phyloP scores from a whole-genome alignment of 228 moss, liverwort and hornwort species.

The Sphagnum fallax region DNA sequence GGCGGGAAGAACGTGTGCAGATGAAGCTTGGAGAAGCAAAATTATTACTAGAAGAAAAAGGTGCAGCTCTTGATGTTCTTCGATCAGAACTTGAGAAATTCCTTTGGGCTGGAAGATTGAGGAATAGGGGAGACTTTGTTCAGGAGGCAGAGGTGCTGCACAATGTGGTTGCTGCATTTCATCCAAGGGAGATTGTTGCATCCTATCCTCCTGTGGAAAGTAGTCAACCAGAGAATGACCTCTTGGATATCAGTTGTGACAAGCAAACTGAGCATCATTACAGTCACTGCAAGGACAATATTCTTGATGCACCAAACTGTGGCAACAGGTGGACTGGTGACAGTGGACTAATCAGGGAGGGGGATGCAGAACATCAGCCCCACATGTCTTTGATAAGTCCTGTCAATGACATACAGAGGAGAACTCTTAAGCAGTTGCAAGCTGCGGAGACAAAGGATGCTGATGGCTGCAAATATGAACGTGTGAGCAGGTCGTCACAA shows the following conservation, averaged over 20 bases:
- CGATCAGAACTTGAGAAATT: constrained; percentile 68
- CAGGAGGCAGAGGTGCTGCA: constrained; percentile 66
- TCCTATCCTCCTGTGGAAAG: constrained; percentile 40
- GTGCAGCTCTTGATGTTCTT: constrained; percentile 62
- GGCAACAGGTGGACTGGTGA: constrained; percentile 36
- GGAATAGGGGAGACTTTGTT: constrained; percentile 12
- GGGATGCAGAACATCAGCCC: constrained; percentile 6
- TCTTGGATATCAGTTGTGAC: constrained; percentile 39
- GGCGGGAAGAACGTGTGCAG: constrained; percentile 98
- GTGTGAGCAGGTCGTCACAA: constrained; percentile 14
- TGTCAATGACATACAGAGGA: constrained; percentile 5
- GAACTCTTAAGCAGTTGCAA: constrained; percentile 8
- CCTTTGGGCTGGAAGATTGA: constrained; percentile 14
- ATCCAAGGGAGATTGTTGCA: constrained; percentile 35
- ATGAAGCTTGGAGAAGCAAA: constrained; percentile 93
- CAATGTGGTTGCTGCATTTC: constrained; percentile 46
- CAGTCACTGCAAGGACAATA: constrained; percentile 30
- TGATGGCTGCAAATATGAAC: constrained; percentile 37
- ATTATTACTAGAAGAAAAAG: constrained; percentile 82
- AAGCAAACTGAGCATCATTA: constrained; percentile 42
- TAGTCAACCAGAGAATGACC: constrained; percentile 26
- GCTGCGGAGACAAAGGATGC: constrained; percentile 9
- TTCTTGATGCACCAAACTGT: constrained; percentile 32
- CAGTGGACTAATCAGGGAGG: constrained; percentile 13
- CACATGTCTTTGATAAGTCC: neutral